Evolutionary conservation across 805 yeast genomes (phyloP).

Genomic region (Lipomyces anomalus): DNA sequence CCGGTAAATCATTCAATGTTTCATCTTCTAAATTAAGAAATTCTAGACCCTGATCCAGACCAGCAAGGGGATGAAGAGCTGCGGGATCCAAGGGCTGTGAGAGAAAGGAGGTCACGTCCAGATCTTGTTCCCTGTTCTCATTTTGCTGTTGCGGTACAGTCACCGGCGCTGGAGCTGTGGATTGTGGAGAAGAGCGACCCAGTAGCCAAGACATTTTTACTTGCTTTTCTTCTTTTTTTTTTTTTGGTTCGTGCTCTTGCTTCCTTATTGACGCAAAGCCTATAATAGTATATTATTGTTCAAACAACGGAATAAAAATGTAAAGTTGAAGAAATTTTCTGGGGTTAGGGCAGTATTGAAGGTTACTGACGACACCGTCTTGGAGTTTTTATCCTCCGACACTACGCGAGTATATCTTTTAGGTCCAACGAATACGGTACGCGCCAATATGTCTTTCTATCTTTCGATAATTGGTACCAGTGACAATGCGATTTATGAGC

Average conservation of each 20-base stretch:
- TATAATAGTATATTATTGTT: too few species aligned
- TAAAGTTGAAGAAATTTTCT: too few species aligned
- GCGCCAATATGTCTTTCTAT: slow-evolving; percentile 64
- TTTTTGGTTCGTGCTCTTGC: too few species aligned
- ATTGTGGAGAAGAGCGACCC: background rate
- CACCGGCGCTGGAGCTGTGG: background rate
- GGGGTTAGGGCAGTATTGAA: too few species aligned
- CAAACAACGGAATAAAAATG: too few species aligned
- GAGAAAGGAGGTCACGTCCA: slow-evolving; percentile 11
- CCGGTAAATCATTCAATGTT: slow-evolving; percentile 66
- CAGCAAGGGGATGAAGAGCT: slow-evolving; percentile 26
- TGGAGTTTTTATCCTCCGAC: too few species aligned
- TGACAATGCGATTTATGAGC: slow-evolving; percentile 81
- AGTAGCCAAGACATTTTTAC: background rate
- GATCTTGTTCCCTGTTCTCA: background rate
- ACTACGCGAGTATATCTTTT: too few species aligned
- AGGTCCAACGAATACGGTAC: too few species aligned
- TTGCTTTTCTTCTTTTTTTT: too few species aligned
- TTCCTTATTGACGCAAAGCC: too few species aligned
- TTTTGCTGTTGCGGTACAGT: too few species aligned
- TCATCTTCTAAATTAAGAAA: slow-evolving; percentile 87
- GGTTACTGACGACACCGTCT: too few species aligned
- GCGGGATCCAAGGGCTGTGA: slow-evolving; percentile 17
- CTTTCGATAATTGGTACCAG: slow-evolving; percentile 81
- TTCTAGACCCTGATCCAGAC: slow-evolving; percentile 47